Evolutionary conservation across 345 rosid species (phyloP), one percentile per base, ranked within the genome.

Genomic region (Dipteronia dyeriana): DNA sequence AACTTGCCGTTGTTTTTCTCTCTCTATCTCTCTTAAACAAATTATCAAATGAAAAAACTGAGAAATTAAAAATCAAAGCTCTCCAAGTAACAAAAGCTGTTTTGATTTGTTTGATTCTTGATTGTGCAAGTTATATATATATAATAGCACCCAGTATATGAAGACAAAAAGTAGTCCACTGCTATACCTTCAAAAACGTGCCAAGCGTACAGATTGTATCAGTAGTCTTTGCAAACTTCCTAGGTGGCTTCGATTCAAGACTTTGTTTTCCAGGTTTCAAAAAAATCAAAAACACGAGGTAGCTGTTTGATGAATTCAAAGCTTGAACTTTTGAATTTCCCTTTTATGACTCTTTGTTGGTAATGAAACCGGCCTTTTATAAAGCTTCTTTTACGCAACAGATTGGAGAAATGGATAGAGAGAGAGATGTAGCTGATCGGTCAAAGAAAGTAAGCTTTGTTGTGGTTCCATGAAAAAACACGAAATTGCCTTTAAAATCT

Each of bases 371-470:
- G 63, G 65, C 60, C 17, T 41, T 49, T 7, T 31, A 45, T 3
- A 20, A 11, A 23, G 20, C 34, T 11, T 68, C 17, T 34, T 29
- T 26, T 2, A 60, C 43, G 3, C 34, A 13, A n/a, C n/a, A n/a
- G n/a, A n/a, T n/a, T n/a, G n/a, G n/a, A 9, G 26, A 65, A 47
- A 26, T 20, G 11, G 19, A 22, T 31, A 41, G 2, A 8, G 1
- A 45, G n/a, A 41, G 7, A 43, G 9, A 31, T 1, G 26, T 26
- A 26, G 26, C 1, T 2, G 51, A 79, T 17, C 80, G 75, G 87
- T 86, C 87, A 84, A 86, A 73, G 67, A 84, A 80, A 67, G 81
- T 66, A 84, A 66, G 65, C 82, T 69, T 17, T 17, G 5, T 5
- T 1, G 49, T 20, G 67, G 9, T 84, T 79, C 88, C 76, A 13